Percentiles rank a stretch among this genome's conserved stretches.
Evolutionary conservation across 805 yeast genomes (phyloP).

Genomic region (Candida oleophila): DNA sequence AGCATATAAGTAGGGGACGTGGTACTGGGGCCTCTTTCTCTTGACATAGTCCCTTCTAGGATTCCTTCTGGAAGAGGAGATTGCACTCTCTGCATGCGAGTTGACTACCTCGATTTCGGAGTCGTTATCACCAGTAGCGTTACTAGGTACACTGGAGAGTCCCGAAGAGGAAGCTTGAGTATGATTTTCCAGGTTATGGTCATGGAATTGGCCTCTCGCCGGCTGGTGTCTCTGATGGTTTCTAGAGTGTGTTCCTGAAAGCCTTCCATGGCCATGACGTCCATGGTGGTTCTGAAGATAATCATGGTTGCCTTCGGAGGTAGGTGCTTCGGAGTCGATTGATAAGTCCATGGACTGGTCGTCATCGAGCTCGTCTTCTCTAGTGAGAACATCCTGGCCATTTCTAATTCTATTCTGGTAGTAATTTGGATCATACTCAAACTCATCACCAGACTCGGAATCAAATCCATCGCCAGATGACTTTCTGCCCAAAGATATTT

Average conservation of each 20-base stretch:
- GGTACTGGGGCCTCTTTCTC: constrained; percentile 26
- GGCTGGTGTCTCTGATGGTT: not conserved
- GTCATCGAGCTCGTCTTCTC: constrained; percentile 1
- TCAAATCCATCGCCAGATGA: constrained; percentile 6
- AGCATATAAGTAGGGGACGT: constrained; percentile 63
- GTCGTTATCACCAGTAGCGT: not conserved
- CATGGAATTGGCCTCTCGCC: not conserved
- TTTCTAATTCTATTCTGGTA: constrained; percentile 40
- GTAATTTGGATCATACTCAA: constrained; percentile 28
- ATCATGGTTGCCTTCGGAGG: too few species aligned
- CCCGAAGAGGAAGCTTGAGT: not conserved
- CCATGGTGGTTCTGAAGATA: too few species aligned
- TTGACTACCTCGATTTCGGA: not conserved
- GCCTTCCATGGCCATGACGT: not conserved
- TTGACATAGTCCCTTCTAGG: constrained; percentile 50
- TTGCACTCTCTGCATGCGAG: not conserved
- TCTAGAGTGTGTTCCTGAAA: not conserved
- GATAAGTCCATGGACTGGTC: not conserved
- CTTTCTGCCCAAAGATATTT: constrained; percentile 9
- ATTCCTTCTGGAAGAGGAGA: not conserved
- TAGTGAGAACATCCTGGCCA: constrained; percentile 16
- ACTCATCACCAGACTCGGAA: not conserved
- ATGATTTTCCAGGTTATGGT: not conserved
- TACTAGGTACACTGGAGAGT: not conserved
- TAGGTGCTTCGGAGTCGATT: not conserved